Evolutionary conservation across 1,284 basidiomycete species (phyloP), one percentile per base, ranked within the genome.

Genomic region (Amylostereum areolatum): DNA sequence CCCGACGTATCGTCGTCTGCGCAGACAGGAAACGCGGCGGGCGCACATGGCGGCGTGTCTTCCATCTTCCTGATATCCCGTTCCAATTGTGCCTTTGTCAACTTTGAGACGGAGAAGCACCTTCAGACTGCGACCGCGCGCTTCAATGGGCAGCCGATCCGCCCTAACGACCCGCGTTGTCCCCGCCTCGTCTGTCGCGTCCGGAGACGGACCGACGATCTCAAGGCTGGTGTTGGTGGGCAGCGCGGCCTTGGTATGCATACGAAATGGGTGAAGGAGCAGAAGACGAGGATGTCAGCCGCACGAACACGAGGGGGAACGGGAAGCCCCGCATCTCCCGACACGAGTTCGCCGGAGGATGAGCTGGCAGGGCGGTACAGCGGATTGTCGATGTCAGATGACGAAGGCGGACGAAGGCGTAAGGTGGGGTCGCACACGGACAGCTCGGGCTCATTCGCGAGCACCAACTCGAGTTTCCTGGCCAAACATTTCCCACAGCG

Each of bases 81-180:
- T 25, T 95, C 92, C 3, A 93, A 86, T 59, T 97, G 95, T 65
- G 92, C 91, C 3, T 97, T 98, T 62, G 80, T 97, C 65, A 97
- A 97, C 64, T 94, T 89, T 59, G 78, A 80, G 44, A 80, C 75
- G 0, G 79, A 85, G 57, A 67, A 62, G 2, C 74, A 85, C 53
- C 72, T 97, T 30, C 69, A 78, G 5, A 69, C 71, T 1, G 92
- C 91, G 0, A 89, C 95, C 48, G 59, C 64, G 1, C 78, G 73
- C 47, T 96, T 92, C 68, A 83, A 89, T 60, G 89, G 87, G 7
- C 68, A 70, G 50, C 72, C 76, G 12, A 63, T 93, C 35, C 78
- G 91, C 50, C 70, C 81, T 0, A 58, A 72, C 53, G 92, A 96
- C 60, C 68, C 80, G 7, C 71, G 83, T 32, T 93, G 90, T 66